phyloP scores from a whole-genome alignment of 371 early-diverging fungal genomes.

The Lichtheimia ornata region DNA sequence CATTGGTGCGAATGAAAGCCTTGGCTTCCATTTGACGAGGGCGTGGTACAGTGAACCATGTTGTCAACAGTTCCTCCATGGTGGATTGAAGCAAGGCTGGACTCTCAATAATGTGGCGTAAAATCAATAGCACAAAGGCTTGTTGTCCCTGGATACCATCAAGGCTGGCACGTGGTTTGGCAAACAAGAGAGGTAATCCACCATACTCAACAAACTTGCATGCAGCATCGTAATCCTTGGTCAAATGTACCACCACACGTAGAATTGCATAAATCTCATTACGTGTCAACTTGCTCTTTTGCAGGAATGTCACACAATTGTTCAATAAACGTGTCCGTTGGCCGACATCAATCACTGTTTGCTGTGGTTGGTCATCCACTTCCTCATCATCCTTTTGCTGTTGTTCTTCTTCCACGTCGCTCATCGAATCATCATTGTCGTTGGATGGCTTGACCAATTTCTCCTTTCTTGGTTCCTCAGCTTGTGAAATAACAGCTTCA shows the following conservation, averaged over 20 bases:
- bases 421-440: conserved; percentile 16
- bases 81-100: conserved; percentile 58
- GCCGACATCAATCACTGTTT: conserved; percentile 18
- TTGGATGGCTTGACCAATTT: conserved; percentile 19
- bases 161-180: conserved; percentile 42
- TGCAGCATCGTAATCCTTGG: conserved; percentile 68
- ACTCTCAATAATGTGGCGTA: conserved; percentile 89
- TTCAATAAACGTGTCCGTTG: conserved; percentile 43
- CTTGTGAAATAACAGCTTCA: conserved; percentile 64
- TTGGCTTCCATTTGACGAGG: conserved; percentile 73
- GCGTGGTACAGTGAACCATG: conserved; percentile 74
- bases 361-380: not conserved
- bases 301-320: conserved; percentile 48
- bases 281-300: conserved; percentile 46
- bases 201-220: conserved; percentile 67
- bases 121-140: conserved; percentile 74
- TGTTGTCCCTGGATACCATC: conserved; percentile 73
- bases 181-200: conserved; percentile 66
- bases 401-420: conserved; percentile 1
- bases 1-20: conserved; percentile 71
- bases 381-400: conserved; percentile 3
- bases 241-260: conserved; percentile 80
- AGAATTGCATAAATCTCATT: conserved; percentile 69
- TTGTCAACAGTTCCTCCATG: conserved; percentile 79
- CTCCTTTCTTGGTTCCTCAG: conserved; percentile 62